These are phyloP conservation scores for Thelonectria rubi DNA, from an alignment of 2,329 filamentous ascomycete genomes.

Conservation along the genomic window DNA sequence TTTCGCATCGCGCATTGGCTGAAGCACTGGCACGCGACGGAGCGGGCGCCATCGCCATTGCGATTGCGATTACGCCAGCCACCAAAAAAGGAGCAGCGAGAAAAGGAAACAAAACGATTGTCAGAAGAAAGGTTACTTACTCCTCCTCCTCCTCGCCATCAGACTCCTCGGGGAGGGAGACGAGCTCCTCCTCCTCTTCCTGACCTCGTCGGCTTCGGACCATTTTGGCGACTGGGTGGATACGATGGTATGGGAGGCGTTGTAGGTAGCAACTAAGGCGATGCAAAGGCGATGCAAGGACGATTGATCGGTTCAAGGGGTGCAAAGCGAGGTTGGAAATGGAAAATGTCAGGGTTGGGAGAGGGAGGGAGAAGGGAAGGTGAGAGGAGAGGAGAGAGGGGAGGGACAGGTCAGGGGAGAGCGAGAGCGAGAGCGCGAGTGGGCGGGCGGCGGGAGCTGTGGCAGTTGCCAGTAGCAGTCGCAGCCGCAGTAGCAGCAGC, in stretches of 20 bases:
- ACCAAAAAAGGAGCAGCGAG: background rate
- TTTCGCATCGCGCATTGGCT: conserved; percentile 31
- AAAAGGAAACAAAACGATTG: conserved; percentile 8
- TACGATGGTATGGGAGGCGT: background rate
- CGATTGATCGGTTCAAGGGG: background rate
- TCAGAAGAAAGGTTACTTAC: conserved; percentile 50
- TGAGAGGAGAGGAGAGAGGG: conserved; percentile 14
- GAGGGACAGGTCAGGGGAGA: conserved; percentile 10
- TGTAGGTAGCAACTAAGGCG: conserved; percentile 6
- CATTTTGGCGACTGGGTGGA: conserved; percentile 12
- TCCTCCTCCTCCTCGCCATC: conserved; percentile 64
- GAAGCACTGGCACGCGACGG: conserved; percentile 20
- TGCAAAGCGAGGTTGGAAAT: conserved; percentile 5
- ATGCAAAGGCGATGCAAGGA: conserved; percentile 5
- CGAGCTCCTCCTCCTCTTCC: conserved; percentile 61
- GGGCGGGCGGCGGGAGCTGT: conserved; percentile 14
- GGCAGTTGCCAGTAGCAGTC: background rate
- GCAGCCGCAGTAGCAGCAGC: no score
- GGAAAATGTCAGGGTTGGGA: background rate
- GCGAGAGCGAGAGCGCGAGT: conserved; percentile 9
- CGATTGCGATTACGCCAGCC: conserved; percentile 26
- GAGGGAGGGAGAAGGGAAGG: conserved; percentile 8
- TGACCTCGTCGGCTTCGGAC: conserved; percentile 26
- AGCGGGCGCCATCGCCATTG: conserved; percentile 1
- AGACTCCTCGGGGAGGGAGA: conserved; percentile 62